Base-by-base conservation (phyloP, 371 early-diverging fungal species). In the Neoconidiobolus thromboides region DNA sequence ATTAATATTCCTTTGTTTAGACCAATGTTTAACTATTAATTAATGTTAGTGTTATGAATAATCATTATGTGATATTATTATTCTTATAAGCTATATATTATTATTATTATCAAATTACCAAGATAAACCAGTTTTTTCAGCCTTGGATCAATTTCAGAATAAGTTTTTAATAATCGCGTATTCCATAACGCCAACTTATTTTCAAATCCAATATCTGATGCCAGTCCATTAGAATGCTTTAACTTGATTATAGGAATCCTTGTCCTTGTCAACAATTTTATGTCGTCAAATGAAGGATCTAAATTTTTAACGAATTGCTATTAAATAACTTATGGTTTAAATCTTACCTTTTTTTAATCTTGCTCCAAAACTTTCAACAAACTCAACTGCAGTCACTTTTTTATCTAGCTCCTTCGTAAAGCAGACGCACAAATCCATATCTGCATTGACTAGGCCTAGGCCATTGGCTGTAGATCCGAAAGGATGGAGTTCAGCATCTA, bases 121-220 rank as follows among this genome's bases (percentile, higher is more conserved):
- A 55, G 55, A 14, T 14, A 71, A 10, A 84, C 68, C 40, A 91
- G 64, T 9, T 78, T 80, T 9, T 81, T 67, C 1, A 89, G 83
- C 6, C 91, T 80, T 1, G 77, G 71, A 66, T 91, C 91, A 7
- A 82, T 61, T 10, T 75, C 76, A 6, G 83, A 75, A 65, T 87
- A 91, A 0, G 78, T 74, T 53, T 74, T 69, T 43, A 91, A 73
- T 67, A 91, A 68, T 40, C 70, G 64, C 1, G 88, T 87, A 58
- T 91, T 91, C 55, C 78, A 75, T 39, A 86, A 66, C 0, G 87
- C 89, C 43, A 86, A 61, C 7, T 80, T 76, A 61, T 83, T 84
- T 67, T 86, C 83, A 41, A 85, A 82, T 60, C 87, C 86, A 46
- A 89, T 78, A 65, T 91, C 91, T 65, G 89, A 85, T 6, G 73